These are phyloP conservation scores for Iris pallida DNA, from an alignment of 116 monocot genomes.

Conservation along the genomic window DNA sequence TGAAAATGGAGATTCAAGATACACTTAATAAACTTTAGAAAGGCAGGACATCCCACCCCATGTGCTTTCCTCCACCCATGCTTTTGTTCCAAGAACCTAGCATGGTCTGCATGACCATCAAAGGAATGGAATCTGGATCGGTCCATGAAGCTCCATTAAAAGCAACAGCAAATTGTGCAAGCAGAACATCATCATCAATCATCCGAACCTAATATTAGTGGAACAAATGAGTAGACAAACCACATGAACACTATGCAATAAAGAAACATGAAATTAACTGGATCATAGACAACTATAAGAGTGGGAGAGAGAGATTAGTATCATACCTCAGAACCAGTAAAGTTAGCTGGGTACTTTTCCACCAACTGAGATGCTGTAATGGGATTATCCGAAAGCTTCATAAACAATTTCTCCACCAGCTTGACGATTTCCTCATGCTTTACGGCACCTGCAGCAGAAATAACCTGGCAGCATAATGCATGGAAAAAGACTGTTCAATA, in stretches of 20 bases:
- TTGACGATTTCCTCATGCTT: constrained; percentile 84
- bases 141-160: constrained; percentile 80
- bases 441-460: constrained; percentile 89
- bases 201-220: constrained; percentile 59
- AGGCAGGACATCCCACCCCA: constrained; percentile 40
- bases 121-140: constrained; percentile 91
- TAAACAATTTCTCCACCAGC: constrained; percentile 74
- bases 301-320: background rate
- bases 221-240: background rate
- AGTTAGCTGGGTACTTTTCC: constrained; percentile 71
- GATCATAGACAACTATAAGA: no score
- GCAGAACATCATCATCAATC: constrained; percentile 71
- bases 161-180: constrained; percentile 93
- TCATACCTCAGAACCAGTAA: constrained; percentile 88
- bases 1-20: background rate
- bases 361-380: constrained; percentile 72
- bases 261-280: no score
- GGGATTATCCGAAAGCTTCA: constrained; percentile 63
- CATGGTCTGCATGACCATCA: constrained; percentile 98
- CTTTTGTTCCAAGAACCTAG: constrained; percentile 84
- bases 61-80: constrained; percentile 76
- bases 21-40: background rate
- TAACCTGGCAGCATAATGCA: constrained; percentile 41
- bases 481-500: background rate
- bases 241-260: no score